Evolutionary conservation across 1,284 basidiomycete species (phyloP).

Genomic region (Phellinidium pouzarii): DNA sequence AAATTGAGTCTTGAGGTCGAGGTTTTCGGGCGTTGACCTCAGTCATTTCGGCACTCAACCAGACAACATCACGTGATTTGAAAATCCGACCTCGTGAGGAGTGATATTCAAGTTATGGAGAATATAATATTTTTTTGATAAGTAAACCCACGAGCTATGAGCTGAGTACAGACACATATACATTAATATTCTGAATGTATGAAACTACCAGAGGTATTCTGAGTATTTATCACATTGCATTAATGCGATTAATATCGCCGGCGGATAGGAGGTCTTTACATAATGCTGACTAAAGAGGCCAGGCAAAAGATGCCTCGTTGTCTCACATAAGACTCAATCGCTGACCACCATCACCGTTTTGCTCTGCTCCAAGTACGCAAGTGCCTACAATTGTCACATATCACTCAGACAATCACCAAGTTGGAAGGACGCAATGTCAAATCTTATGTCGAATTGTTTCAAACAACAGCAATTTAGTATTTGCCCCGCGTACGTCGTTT

Average conservation of each 20-base stretch:
- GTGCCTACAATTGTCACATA: neutral
- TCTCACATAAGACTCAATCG: neutral
- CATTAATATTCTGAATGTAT: too few species aligned
- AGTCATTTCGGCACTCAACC: neutral
- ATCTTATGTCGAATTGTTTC: constrained; percentile 58
- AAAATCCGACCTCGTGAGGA: neutral
- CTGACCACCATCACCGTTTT: constrained; percentile 3
- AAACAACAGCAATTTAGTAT: constrained; percentile 78
- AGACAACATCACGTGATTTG: neutral
- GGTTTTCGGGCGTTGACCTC: neutral
- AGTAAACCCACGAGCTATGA: too few species aligned
- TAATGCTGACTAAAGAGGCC: neutral
- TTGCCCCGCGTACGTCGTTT: constrained; percentile 70
- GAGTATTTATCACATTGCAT: too few species aligned
- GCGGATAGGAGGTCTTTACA: too few species aligned
- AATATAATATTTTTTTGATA: too few species aligned
- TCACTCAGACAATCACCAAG: constrained; percentile 38
- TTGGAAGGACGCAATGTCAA: constrained; percentile 74
- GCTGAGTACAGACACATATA: too few species aligned
- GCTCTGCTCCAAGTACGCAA: neutral
- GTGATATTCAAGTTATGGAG: too few species aligned
- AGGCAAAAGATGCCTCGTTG: neutral
- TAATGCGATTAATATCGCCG: too few species aligned
- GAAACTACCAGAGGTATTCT: too few species aligned
- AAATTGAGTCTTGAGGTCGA: constrained; percentile 10